phyloP scores from a whole-genome alignment of 108 stramenopile species.

The Discostella stelligeroides region DNA sequence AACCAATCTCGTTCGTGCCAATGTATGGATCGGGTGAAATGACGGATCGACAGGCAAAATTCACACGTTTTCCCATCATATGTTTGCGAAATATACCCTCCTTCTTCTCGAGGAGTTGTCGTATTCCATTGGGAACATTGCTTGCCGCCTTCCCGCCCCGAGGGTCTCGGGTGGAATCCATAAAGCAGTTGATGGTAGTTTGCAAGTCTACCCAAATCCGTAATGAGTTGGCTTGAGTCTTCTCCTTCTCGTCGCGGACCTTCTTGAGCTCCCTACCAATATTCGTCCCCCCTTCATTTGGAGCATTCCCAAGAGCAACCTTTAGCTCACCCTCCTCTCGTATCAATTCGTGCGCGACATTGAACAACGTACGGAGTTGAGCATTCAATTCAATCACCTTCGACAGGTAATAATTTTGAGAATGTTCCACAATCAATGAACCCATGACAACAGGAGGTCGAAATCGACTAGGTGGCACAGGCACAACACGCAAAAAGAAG shows the following conservation, averaged over 20 bases:
- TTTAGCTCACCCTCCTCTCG: constrained; percentile 42
- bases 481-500: constrained; percentile 89
- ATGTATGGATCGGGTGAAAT: constrained; percentile 98
- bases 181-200: constrained; percentile 93
- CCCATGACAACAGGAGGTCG: constrained; percentile 94
- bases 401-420: constrained; percentile 89
- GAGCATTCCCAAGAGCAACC: not conserved
- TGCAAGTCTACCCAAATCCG: constrained; percentile 93
- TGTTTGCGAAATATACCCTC: constrained; percentile 99
- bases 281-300: not conserved
- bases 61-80: constrained; percentile 99
- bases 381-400: constrained; percentile 85
- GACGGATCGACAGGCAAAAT: constrained; percentile 96
- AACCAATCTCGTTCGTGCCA: constrained; percentile 98
- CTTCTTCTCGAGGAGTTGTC: constrained; percentile 97
- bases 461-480: constrained; percentile 95
- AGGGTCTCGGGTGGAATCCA: constrained; percentile 95
- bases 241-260: constrained; percentile 45
- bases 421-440: constrained; percentile 92
- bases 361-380: constrained; percentile 51
- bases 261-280: constrained; percentile 26
- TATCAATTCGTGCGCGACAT: constrained; percentile 35
- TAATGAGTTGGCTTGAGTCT: constrained; percentile 61
- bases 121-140: constrained; percentile 74
- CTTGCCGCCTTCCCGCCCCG: constrained; percentile 41